phyloP scores from a whole-genome alignment of 2,329 filamentous ascomycete species.

The Xylariaceae sp. region DNA sequence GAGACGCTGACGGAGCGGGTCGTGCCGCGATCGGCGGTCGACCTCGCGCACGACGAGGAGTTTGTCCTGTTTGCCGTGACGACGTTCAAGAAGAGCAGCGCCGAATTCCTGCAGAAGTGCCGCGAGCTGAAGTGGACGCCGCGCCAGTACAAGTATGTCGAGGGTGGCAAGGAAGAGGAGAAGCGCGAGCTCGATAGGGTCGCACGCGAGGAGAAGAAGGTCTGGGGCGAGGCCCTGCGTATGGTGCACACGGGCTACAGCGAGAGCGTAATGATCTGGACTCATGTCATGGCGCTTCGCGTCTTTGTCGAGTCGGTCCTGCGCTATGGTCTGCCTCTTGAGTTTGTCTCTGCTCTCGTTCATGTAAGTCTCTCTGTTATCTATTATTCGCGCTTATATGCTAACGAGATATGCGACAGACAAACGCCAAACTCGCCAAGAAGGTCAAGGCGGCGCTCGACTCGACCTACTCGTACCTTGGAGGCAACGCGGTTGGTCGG shows the following conservation, averaged over 20 bases:
- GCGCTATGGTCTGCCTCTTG: slow-evolving; percentile 84
- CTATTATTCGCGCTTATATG: not conserved
- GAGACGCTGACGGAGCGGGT: slow-evolving; percentile 88
- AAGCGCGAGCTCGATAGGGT: slow-evolving; percentile 78
- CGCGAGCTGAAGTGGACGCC: slow-evolving; percentile 93
- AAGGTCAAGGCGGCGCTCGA: slow-evolving; percentile 79
- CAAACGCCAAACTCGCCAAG: slow-evolving; percentile 72
- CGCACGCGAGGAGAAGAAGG: slow-evolving; percentile 77
- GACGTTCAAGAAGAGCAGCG: slow-evolving; percentile 84
- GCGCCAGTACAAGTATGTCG: slow-evolving; percentile 86
- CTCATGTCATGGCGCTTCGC: slow-evolving; percentile 82
- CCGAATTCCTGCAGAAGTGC: slow-evolving; percentile 87
- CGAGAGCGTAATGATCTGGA: slow-evolving; percentile 93
- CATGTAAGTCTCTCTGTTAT: slow-evolving; percentile 57
- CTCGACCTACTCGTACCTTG: slow-evolving; percentile 80
- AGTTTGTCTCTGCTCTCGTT: slow-evolving; percentile 79
- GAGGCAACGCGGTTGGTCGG: slow-evolving; percentile 85
- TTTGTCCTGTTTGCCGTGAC: slow-evolving; percentile 85
- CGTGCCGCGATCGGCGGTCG: slow-evolving; percentile 77
- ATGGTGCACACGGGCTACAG: slow-evolving; percentile 90
- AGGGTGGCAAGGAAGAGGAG: slow-evolving; percentile 86
- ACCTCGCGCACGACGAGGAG: slow-evolving; percentile 82
- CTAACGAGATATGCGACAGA: slow-evolving; percentile 45
- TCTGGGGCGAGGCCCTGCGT: slow-evolving; percentile 86
- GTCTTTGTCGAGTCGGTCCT: slow-evolving; percentile 99